Evolutionary conservation across 352 stramenopile genomes (phyloP), one percentile per base, ranked within the genome.

Genomic region (Globisporangium megalacanthum): DNA sequence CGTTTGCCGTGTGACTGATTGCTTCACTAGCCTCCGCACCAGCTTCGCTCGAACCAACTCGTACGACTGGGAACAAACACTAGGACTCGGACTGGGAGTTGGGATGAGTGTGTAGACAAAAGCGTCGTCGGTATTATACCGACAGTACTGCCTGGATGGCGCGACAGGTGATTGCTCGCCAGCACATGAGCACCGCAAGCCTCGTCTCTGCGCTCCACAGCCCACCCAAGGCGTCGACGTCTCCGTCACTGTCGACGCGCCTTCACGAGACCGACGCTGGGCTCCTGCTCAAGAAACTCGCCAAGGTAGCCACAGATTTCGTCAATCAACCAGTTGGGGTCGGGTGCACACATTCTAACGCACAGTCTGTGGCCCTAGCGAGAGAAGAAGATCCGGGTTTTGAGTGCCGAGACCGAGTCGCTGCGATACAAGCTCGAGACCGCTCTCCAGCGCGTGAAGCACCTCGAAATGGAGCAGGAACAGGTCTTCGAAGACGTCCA

Each of bases 391-490:
- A 82, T 85, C 54, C 76, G 78, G n/a, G 41, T 67, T 0, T 48
- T 87, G 20, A 58, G 54, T 2, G 44, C 63, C 14, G 66, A 79
- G n/a, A 53, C 79, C 10, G 62, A 76, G 36, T 60, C 68, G 13
- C 68, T 92, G 9, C 66, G 73, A 13, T 51, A 66, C 0, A 72
- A 80, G 29, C 61, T 89, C 6, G 48, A 72, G 6, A 68, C 76
- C 17, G 75, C 74, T 0, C 58, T 70, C 4, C 58, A 75, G 51
- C 90, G 86, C 54, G 88, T 83, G 35, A 77, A 90, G 54, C 74
- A 81, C 44, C 71, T 94, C 52, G 90, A 94, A 37, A 72, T 89
- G n/a, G 83, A 95, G 61, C 63, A 97, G 71, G 85, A 84, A 49
- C 59, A 96, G 73, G 81, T 95, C 71, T 67, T 88, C 35, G 73